phyloP scores from a whole-genome alignment of 352 stramenopile species.

The Globisporangium heterothallicum region DNA sequence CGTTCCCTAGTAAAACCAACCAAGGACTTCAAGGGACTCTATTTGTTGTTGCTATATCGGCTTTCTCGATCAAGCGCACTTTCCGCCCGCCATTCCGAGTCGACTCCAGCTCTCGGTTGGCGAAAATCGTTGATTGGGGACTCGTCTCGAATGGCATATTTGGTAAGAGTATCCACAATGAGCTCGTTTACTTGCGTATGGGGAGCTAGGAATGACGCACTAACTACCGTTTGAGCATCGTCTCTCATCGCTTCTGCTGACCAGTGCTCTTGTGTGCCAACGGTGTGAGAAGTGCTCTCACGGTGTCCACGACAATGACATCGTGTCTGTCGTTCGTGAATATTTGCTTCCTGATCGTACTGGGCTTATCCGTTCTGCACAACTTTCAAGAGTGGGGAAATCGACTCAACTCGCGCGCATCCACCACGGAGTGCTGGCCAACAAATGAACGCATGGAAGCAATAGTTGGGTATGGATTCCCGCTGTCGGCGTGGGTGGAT shows the following conservation, averaged over 20 bases:
- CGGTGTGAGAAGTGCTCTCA: constrained; percentile 53
- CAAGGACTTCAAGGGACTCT: constrained; percentile 43
- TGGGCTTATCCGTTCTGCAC: constrained; percentile 15
- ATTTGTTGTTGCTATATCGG: constrained; percentile 29
- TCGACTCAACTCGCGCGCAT: not conserved
- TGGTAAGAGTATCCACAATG: no score
- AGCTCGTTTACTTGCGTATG: no score
- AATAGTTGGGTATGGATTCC: constrained; percentile 8
- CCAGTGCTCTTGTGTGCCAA: constrained; percentile 51
- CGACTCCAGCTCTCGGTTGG: constrained; percentile 29
- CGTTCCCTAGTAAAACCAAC: constrained; percentile 27
- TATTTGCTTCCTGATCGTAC: constrained; percentile 16
- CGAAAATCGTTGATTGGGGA: constrained; percentile 26
- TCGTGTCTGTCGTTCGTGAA: constrained; percentile 47
- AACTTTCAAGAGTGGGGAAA: constrained; percentile 10
- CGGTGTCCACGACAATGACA: constrained; percentile 49
- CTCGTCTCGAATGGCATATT: constrained; percentile 44
- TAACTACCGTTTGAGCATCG: no score
- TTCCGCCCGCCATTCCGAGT: constrained; percentile 29
- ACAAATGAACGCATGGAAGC: constrained; percentile 18
- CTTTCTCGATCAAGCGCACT: constrained; percentile 19
- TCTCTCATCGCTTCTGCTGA: not conserved
- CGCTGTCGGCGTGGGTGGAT: constrained; percentile 27
- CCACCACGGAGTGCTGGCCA: constrained; percentile 3
- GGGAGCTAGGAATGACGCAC: no score